Percentiles rank a stretch among this genome's conserved stretches.
These are phyloP conservation scores for Lactarius psammicola DNA, from an alignment of 768 basidiomycete genomes.

Conservation along the genomic window DNA sequence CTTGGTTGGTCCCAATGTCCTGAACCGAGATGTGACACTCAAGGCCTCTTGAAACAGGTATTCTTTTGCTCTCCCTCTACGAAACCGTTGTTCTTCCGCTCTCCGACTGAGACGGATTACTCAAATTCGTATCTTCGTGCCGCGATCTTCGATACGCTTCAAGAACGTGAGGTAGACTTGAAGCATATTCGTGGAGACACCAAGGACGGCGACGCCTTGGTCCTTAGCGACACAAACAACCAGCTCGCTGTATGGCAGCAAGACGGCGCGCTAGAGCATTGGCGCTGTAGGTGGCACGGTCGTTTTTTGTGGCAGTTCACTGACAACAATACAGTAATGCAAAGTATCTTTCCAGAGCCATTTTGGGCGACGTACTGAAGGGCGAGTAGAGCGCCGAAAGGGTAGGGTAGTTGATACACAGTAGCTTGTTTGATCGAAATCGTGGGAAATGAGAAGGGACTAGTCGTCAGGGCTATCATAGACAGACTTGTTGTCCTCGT, in stretches of 20 bases:
- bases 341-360: conserved; percentile 64
- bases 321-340: conserved; percentile 57
- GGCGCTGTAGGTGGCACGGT: conserved; percentile 57
- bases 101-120: conserved; percentile 54
- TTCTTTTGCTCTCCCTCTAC: conserved; percentile 73
- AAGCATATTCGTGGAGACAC: conserved; percentile 31
- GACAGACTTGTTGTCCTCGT: neutral
- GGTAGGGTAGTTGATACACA: neutral
- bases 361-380: conserved; percentile 77
- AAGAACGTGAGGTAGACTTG: conserved; percentile 29
- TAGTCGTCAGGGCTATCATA: neutral
- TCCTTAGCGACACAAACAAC: conserved; percentile 64
- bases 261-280: conserved; percentile 64
- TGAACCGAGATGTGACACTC: conserved; percentile 1
- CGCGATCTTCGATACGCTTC: conserved; percentile 52
- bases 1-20: conserved; percentile 50
- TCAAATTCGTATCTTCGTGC: conserved; percentile 66
- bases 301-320: neutral
- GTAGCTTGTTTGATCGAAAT: neutral
- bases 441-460: conserved; percentile 8
- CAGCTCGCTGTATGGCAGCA: conserved; percentile 65
- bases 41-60: conserved; percentile 48
- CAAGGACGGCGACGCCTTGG: conserved; percentile 44
- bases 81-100: conserved; percentile 57
- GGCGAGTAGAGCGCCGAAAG: neutral